These are phyloP conservation scores for Paecilomyces dactylethromorphus DNA, from an alignment of 2,329 filamentous ascomycete species.

Conservation along the genomic window DNA sequence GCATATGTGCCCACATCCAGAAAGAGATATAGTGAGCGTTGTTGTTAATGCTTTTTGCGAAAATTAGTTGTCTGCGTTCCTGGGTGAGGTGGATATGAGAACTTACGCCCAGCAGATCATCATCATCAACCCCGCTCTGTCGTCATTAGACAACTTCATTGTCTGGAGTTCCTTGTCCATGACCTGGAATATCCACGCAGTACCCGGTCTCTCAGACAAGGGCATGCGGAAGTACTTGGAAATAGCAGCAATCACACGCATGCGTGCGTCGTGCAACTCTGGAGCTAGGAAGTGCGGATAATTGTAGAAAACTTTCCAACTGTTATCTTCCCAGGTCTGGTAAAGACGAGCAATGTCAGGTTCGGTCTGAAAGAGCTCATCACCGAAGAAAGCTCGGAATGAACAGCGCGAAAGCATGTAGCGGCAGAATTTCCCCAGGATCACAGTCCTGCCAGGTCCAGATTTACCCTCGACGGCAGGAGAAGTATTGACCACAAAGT, in stretches of 20 bases:
- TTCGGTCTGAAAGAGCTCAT: not conserved
- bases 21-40: not conserved
- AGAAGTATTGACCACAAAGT: not conserved
- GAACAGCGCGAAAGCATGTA: not conserved
- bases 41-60: not conserved
- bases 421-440: not conserved
- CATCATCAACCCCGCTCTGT: not conserved
- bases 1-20: not conserved
- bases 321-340: not conserved
- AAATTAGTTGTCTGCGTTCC: not conserved
- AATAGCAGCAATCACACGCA: not conserved
- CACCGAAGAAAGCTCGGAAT: not conserved
- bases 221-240: not conserved
- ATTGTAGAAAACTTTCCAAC: not conserved
- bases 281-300: not conserved
- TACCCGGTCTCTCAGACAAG: not conserved
- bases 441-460: not conserved
- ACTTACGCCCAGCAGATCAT: not conserved
- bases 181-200: not conserved
- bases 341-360: not conserved
- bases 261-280: not conserved
- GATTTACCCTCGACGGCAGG: not conserved
- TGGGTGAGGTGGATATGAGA: not conserved
- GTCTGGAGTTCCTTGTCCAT: not conserved
- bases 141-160: not conserved